Conservation (phyloP, 805 yeast species). For the Saccharomycopsis schoenii region DNA sequence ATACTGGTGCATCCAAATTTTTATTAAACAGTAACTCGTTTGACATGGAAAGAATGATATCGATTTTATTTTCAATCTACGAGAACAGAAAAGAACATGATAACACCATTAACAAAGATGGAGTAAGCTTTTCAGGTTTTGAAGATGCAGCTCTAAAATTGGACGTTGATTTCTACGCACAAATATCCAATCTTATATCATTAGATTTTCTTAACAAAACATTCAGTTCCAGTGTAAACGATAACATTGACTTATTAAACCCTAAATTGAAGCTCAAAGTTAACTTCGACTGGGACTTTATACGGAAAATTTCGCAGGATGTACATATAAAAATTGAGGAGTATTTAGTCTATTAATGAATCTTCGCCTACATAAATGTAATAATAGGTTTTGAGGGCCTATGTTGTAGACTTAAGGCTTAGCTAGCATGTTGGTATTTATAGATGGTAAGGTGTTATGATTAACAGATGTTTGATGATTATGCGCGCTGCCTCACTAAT, state of each 20-base stretch:
- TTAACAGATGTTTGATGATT: no score
- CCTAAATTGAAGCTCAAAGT: conserved; percentile 11
- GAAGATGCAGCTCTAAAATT: background rate
- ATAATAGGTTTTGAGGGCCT: no score
- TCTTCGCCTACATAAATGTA: no score
- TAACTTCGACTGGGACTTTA: conserved; percentile 14
- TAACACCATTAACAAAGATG: conserved; percentile 23
- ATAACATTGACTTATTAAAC: conserved; percentile 18
- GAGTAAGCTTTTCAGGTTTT: background rate
- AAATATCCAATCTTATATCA: conserved; percentile 33
- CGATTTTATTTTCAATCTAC: conserved; percentile 35
- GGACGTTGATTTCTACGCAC: conserved; percentile 32
- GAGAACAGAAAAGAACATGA: conserved; percentile 25
- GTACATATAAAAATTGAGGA: conserved; percentile 10
- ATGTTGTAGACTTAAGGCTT: no score
- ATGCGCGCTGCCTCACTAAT: no score
- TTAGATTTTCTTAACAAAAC: conserved; percentile 28
- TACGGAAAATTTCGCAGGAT: conserved; percentile 12
- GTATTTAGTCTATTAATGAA: conserved; percentile 9
- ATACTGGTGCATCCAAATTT: background rate
- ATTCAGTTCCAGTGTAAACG: conserved; percentile 31
- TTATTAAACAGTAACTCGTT: conserved; percentile 32
- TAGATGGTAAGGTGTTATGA: no score
- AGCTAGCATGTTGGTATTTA: no score
- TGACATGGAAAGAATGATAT: conserved; percentile 35